These are phyloP conservation scores for Candida pseudoviswanathii DNA, from an alignment of 1,139 yeast genomes.

Conservation along the genomic window DNA sequence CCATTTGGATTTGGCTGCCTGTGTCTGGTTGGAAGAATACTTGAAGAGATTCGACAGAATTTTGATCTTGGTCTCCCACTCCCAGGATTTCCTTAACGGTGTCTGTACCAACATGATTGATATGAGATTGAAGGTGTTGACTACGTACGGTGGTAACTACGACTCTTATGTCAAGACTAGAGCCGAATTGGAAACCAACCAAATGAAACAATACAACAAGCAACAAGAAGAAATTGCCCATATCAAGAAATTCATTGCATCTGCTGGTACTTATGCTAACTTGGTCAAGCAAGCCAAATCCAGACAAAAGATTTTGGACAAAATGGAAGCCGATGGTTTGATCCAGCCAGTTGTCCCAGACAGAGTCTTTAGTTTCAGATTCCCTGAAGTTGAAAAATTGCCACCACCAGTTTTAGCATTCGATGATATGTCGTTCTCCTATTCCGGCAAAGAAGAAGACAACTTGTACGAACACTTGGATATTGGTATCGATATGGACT, in stretches of 20 bases:
- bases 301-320: constrained; percentile 97
- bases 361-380: constrained; percentile 88
- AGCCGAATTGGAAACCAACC: constrained; percentile 91
- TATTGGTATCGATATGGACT: constrained; percentile 99
- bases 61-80: constrained; percentile 93
- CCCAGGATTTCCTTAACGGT: constrained; percentile 99
- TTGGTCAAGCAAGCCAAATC: constrained; percentile 98
- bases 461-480: constrained; percentile 88
- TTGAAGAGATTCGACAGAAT: constrained; percentile 92
- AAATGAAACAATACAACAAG: constrained; percentile 94
- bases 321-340: constrained; percentile 99
- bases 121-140: constrained; percentile 78
- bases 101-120: constrained; percentile 98
- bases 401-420: constrained; percentile 99
- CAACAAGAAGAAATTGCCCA: constrained; percentile 99
- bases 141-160: constrained; percentile 95
- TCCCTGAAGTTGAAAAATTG: constrained; percentile 94
- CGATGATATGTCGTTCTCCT: constrained; percentile 91
- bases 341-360: constrained; percentile 92
- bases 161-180: constrained; percentile 96
- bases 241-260: constrained; percentile 97
- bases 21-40: constrained; percentile 99
- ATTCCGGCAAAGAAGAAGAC: constrained; percentile 85
- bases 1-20: constrained; percentile 97
- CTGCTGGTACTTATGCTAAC: constrained; percentile 99